Percentiles rank a stretch among this genome's conserved stretches.
These are phyloP conservation scores for Monilinia fructigena DNA, from an alignment of 2,329 filamentous ascomycete genomes.

Conservation along the genomic window DNA sequence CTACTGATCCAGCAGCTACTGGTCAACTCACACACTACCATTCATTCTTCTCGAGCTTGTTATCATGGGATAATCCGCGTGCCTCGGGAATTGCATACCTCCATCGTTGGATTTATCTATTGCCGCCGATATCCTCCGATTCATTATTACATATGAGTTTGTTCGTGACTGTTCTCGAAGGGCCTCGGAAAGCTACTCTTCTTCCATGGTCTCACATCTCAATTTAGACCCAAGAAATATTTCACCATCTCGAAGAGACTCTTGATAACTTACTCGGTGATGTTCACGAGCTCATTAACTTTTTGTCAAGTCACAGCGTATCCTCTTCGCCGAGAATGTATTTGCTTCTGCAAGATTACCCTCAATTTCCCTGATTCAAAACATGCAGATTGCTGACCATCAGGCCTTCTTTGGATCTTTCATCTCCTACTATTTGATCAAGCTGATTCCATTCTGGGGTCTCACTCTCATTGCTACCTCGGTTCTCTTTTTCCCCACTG, in stretches of 20 bases:
- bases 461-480: constrained; percentile 61
- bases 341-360: constrained; percentile 56
- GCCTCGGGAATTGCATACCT: constrained; percentile 65
- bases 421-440: constrained; percentile 66
- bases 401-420: constrained; percentile 61
- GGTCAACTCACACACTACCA: constrained; percentile 68
- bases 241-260: constrained; percentile 63
- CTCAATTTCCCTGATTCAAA: background rate
- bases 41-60: constrained; percentile 66
- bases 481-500: constrained; percentile 60
- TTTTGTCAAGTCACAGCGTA: constrained; percentile 68
- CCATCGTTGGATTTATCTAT: constrained; percentile 60
- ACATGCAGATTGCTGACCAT: constrained; percentile 24
- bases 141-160: constrained; percentile 63
- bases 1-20: constrained; percentile 53
- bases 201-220: constrained; percentile 61
- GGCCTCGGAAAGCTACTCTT: constrained; percentile 59
- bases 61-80: constrained; percentile 68
- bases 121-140: constrained; percentile 60
- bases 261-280: constrained; percentile 62
- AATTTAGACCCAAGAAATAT: constrained; percentile 66
- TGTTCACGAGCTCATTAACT: constrained; percentile 67
- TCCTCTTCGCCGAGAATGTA: constrained; percentile 67
- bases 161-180: constrained; percentile 60
- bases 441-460: constrained; percentile 69